Evolutionary conservation across 2,329 filamentous ascomycete genomes (phyloP), one percentile per base, ranked within the genome.

Genomic region (Chrysoporthe puriensis): DNA sequence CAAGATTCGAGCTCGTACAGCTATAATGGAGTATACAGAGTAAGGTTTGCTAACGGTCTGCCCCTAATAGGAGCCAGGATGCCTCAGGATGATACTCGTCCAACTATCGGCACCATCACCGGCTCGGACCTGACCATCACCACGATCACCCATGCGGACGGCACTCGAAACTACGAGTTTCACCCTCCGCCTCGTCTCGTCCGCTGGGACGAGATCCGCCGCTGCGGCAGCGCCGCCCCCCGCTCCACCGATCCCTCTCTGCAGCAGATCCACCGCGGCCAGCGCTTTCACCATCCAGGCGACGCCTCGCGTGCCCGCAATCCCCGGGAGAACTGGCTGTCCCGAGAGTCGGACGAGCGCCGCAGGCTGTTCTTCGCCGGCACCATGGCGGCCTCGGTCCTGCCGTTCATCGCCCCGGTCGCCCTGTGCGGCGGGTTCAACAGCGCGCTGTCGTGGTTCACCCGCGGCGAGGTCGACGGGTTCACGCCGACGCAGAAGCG

Each of bases 371-470:
- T 81, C 63, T 86, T 84, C 70, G 71, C 75, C 9, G 56, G 73
- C 14, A 78, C 84, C 69, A 72, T 80, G 57, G 42, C 75, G 0
- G 59, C 83, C 54, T 81, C 80, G 21, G 64, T 82, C 1, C 78
- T 86, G n/a, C 85, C 85, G 0, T 82, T 86, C 60, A 74, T 84
- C 11, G 80, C 82, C 0, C 67, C 84, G 0, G 72, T 85, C 8
- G 80, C 82, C 1, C 77, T 84, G 36, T 76, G 73, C 11, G 83
- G 83, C 13, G 77, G 75, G 14, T 81, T 86, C 58, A 79, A 84
- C 70, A 75, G 77, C 0, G 79, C 79, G 0, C 78, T 86, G 40
- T 79, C 79, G 7, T 86, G 84, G 84, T 81, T 79, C 63, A 85
- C 84, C 0, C 74, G 77, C 1, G 84, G 85, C 6, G 79, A 84